Evolutionary conservation across 2,329 filamentous ascomycete genomes (phyloP).

Genomic region (Emmonsia crescens): DNA sequence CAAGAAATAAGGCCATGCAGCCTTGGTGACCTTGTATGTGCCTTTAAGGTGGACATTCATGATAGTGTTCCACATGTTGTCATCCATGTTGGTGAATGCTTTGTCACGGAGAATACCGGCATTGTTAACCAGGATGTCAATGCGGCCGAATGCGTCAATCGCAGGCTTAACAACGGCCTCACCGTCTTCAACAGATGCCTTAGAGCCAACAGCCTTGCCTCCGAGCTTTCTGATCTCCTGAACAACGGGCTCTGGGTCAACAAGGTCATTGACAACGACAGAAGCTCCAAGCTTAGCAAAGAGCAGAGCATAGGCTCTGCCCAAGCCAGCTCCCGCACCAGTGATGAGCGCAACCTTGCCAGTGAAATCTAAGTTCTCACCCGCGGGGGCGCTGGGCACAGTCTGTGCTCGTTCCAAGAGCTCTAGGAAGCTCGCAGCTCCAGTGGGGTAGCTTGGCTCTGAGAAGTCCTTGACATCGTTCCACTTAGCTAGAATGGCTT

Average conservation of each 20-base stretch:
- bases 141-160: slow-evolving; percentile 83
- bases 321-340: slow-evolving; percentile 77
- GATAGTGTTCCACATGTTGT: slow-evolving; percentile 84
- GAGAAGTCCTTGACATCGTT: slow-evolving; percentile 78
- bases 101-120: slow-evolving; percentile 96
- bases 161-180: slow-evolving; percentile 84
- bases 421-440: slow-evolving; percentile 76
- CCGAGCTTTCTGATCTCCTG: slow-evolving; percentile 84
- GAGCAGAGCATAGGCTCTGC: slow-evolving; percentile 77
- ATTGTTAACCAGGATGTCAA: slow-evolving; percentile 96
- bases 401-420: slow-evolving; percentile 77
- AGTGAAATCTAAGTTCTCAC: slow-evolving; percentile 66
- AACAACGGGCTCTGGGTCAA: slow-evolving; percentile 81
- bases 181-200: slow-evolving; percentile 86
- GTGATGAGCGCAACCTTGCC: slow-evolving; percentile 81
- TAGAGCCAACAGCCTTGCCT: slow-evolving; percentile 83
- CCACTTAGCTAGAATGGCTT: slow-evolving; percentile 84
- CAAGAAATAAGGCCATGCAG: slow-evolving; percentile 92
- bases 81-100: slow-evolving; percentile 96
- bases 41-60: slow-evolving; percentile 85
- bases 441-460: slow-evolving; percentile 67
- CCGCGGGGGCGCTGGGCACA: slow-evolving; percentile 59
- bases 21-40: slow-evolving; percentile 95
- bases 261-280: slow-evolving; percentile 91
- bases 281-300: slow-evolving; percentile 76